Evolutionary conservation across 257 asterid genomes (phyloP).

Genomic region (Solanum corneliomulleri): DNA sequence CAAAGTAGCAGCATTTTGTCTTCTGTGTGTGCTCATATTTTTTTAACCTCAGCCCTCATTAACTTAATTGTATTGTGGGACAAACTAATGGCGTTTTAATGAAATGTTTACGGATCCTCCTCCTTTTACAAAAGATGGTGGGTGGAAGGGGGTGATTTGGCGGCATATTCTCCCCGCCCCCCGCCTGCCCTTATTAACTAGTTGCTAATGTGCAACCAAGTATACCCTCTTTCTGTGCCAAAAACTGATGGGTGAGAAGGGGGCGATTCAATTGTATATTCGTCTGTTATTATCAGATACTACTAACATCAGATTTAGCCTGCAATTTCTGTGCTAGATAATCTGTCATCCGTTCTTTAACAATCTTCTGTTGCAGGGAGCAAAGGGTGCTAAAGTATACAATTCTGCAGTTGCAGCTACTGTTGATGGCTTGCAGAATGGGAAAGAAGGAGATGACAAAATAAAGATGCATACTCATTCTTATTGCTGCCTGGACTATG

Average conservation of each 20-base stretch:
- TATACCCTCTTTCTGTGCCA: neutral
- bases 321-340: neutral
- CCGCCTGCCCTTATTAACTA: neutral
- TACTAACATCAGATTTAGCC: neutral
- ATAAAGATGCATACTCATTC: slow-evolving; percentile 84
- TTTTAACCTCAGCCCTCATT: neutral
- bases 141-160: neutral
- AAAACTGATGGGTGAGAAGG: neutral
- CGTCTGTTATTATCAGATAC: neutral
- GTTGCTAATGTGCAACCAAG: neutral
- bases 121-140: neutral
- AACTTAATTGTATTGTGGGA: neutral
- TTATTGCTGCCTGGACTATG: slow-evolving; percentile 81
- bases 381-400: slow-evolving; percentile 78
- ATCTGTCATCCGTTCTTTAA: neutral
- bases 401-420: slow-evolving; percentile 71
- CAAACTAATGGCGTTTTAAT: neutral
- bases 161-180: neutral
- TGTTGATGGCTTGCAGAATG: slow-evolving; percentile 41
- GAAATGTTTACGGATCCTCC: neutral
- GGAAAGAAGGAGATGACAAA: slow-evolving; percentile 85
- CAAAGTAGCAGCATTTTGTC: neutral
- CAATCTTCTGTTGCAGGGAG: slow-evolving; percentile 32
- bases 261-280: neutral
- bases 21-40: neutral